Base-by-base conservation (phyloP, 1,139 yeast genomes). In the Pichia cactophila region DNA sequence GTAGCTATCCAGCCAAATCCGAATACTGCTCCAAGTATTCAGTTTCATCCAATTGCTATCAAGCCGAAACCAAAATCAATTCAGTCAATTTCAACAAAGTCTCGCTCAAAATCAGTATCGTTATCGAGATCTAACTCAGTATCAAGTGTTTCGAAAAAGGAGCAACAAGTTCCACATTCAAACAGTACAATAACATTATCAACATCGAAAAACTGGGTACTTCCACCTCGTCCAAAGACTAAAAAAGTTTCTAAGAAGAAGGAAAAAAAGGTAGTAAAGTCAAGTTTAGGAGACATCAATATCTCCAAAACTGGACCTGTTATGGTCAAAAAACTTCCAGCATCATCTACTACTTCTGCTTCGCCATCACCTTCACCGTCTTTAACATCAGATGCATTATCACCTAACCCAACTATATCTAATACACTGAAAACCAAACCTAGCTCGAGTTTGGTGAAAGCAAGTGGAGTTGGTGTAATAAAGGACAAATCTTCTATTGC, bases 171-270 rank as follows among this genome's bases (percentile, higher is more conserved):
- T 38, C 5, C 28, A 17, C 9, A 8, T 4, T 6, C n/a, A 16
- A 23, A 23, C 17, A 45, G 33, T 35, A 40, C 53, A 1, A 61
- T 59, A 14, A 58, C 59, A 5, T 50, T 63, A 41, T 58, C 65
- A n/a, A 56, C 83, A 3, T 74, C 80, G 38, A 77, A 76, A 54
- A 72, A 74, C 55, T 80, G 86, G 86, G 81, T 80, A 2, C 64
- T 80, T 41, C 86, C 85, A 2, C 85, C 85, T 2, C 65, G 85
- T 48, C 84, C 85, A 2, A 70, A 83, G 48, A 82, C 83, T 0
- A 83, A 83, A 12, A 67, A 83, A 46, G 45, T 47, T 1, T 29
- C 43, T 5, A 53, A 54, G 23, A 53, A 52, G 74, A 75, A 57
- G 63, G 50, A 48, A 4, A 50, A 47, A 11, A 46, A 53, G 35